phyloP scores from a whole-genome alignment of 345 rosid genomes.

The Lagerstroemia speciosa region DNA sequence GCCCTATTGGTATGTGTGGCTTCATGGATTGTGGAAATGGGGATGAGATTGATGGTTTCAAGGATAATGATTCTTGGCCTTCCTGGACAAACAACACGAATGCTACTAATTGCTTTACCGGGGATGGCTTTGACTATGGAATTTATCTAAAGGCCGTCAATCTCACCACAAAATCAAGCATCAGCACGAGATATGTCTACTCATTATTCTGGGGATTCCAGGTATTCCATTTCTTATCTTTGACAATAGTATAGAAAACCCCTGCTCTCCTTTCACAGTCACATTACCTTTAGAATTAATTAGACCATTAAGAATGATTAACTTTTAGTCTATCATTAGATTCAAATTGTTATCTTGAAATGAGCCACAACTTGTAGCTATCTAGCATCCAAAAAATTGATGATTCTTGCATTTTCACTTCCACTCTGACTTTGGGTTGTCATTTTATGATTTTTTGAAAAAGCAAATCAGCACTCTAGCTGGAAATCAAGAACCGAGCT shows the following conservation, averaged over 20 bases:
- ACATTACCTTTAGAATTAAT: background rate
- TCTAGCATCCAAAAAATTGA: background rate
- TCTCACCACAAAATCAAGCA: slow-evolving; percentile 33
- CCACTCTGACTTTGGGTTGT: background rate
- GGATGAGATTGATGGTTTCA: background rate
- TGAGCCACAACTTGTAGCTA: background rate
- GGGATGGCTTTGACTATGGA: slow-evolving; percentile 42
- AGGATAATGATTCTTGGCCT: accelerated
- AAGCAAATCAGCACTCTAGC: slow-evolving; percentile 98
- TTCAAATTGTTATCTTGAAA: too few relatives aligned
- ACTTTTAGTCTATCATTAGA: too few relatives aligned
- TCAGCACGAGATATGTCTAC: slow-evolving; percentile 54
- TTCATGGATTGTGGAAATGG: slow-evolving; percentile 63
- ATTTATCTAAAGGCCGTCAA: slow-evolving; percentile 43
- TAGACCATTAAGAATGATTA: too few relatives aligned
- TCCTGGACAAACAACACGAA: slow-evolving; percentile 26
- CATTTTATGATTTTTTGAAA: slow-evolving; percentile 2
- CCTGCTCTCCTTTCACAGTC: background rate
- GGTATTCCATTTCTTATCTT: slow-evolving; percentile 26
- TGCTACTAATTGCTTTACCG: slow-evolving; percentile 44
- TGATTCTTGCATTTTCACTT: background rate
- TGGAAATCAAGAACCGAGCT: slow-evolving; percentile 81
- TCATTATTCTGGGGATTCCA: slow-evolving; percentile 95
- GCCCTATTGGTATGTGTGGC: slow-evolving; percentile 1
- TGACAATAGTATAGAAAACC: too few relatives aligned